These are phyloP conservation scores for Cystobasidium ongulense DNA, from an alignment of 768 basidiomycete genomes.

Conservation along the genomic window DNA sequence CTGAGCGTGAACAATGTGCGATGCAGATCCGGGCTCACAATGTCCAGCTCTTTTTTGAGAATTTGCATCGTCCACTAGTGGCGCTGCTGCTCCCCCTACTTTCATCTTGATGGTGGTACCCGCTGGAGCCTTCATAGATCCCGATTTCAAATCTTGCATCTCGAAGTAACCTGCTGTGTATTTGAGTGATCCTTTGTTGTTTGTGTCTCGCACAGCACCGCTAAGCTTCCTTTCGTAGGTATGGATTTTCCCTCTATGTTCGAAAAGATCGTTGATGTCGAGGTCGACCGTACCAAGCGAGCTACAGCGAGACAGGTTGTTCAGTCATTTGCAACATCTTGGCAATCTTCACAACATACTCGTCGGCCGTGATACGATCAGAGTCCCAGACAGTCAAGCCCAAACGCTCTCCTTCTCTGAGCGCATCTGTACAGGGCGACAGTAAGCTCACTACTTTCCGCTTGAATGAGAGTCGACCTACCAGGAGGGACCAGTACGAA, in stretches of 20 bases:
- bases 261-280: constrained; percentile 9
- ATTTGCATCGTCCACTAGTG: not conserved
- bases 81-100: constrained; percentile 9
- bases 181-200: constrained; percentile 3
- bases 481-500: constrained; percentile 23
- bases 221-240: not conserved
- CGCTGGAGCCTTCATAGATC: constrained; percentile 1
- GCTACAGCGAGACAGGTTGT: not conserved
- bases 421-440: constrained; percentile 18
- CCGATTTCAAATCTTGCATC: not conserved
- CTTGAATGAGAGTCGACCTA: not conserved
- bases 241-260: not conserved
- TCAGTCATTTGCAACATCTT: too few species aligned
- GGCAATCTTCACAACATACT: constrained; percentile 5
- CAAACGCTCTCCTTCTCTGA: constrained; percentile 20
- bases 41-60: constrained; percentile 4
- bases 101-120: constrained; percentile 21
- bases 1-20: too few species aligned
- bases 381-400: constrained; percentile 25
- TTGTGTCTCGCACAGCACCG: not conserved
- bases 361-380: constrained; percentile 18
- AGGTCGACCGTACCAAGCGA: constrained; percentile 5
- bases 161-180: constrained; percentile 22
- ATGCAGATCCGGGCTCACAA: too few species aligned
- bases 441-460: too few species aligned